phyloP scores from a whole-genome alignment of 805 yeast species.

The Teunomyces stri region DNA sequence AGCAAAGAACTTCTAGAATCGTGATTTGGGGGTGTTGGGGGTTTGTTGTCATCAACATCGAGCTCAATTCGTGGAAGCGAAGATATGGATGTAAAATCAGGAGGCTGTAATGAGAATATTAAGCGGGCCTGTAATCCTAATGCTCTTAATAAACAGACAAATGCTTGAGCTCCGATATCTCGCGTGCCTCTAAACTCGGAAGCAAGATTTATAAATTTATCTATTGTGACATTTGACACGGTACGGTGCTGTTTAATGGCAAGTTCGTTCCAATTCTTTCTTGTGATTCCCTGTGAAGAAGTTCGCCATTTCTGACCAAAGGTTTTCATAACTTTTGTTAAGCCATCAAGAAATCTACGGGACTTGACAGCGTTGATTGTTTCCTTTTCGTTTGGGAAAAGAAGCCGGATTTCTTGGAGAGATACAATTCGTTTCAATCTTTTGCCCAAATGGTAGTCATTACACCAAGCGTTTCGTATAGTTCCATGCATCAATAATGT shows the following conservation, averaged over 20 bases:
- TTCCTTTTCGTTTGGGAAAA: constrained; percentile 24
- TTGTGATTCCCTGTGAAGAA: constrained; percentile 34
- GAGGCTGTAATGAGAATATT: constrained; percentile 84
- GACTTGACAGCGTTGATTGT: constrained; percentile 43
- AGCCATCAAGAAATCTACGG: constrained; percentile 70
- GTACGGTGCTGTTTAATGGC: constrained; percentile 18
- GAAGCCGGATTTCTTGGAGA: constrained; percentile 39
- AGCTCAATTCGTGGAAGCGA: constrained; percentile 8
- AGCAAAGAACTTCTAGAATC: constrained; percentile 17
- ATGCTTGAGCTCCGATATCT: constrained; percentile 85
- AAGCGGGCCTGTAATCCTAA: constrained; percentile 70
- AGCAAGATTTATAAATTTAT: constrained; percentile 45
- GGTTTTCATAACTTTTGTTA: constrained; percentile 60
- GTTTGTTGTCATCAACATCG: constrained; percentile 1
- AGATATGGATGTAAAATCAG: constrained; percentile 60
- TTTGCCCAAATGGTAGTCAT: constrained; percentile 41
- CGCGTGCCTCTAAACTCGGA: constrained; percentile 59
- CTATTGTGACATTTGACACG: constrained; percentile 29
- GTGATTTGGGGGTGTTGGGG: constrained; percentile 13
- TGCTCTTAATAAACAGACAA: constrained; percentile 71
- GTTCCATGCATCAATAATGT: constrained; percentile 66
- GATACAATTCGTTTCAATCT: constrained; percentile 50
- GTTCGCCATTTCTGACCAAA: constrained; percentile 61
- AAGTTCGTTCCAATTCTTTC: constrained; percentile 36
- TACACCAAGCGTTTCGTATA: constrained; percentile 73